These are phyloP conservation scores for Fomitopsis schrenkii DNA, from an alignment of 1,284 basidiomycete genomes.

Conservation along the genomic window DNA sequence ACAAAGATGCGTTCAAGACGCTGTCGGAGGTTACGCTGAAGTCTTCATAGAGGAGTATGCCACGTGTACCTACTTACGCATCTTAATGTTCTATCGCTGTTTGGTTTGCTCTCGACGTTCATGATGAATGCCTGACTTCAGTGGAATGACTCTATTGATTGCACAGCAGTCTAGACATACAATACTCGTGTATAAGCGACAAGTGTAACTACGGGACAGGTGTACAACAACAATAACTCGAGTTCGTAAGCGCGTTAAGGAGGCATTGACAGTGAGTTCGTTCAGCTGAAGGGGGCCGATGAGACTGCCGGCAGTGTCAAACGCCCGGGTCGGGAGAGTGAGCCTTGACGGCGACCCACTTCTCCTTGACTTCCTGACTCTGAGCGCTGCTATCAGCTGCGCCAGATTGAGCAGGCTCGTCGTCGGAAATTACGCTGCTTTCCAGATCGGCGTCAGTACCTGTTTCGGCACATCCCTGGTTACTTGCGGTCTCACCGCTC, in stretches of 20 bases:
- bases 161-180: background rate
- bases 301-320: background rate
- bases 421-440: slow-evolving; percentile 70
- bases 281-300: background rate
- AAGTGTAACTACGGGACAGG: background rate
- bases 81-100: background rate
- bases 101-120: background rate
- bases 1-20: slow-evolving; percentile 94
- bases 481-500: slow-evolving; percentile 33
- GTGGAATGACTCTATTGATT: background rate
- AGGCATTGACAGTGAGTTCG: background rate
- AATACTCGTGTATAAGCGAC: background rate
- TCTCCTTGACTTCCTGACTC: slow-evolving; percentile 46
- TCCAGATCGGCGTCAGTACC: slow-evolving; percentile 69
- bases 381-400: slow-evolving; percentile 20
- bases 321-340: slow-evolving; percentile 17
- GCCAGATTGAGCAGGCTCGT: slow-evolving; percentile 27
- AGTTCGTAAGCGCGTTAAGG: background rate
- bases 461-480: slow-evolving; percentile 48
- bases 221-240: background rate
- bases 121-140: background rate
- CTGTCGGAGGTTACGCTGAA: slow-evolving; percentile 76
- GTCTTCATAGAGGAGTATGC: slow-evolving; percentile 38
- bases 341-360: slow-evolving; percentile 66
- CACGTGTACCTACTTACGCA: background rate